Evolutionary conservation across 108 stramenopile species (phyloP), one percentile per base, ranked within the genome.

Genomic region (Ochromonas danica): DNA sequence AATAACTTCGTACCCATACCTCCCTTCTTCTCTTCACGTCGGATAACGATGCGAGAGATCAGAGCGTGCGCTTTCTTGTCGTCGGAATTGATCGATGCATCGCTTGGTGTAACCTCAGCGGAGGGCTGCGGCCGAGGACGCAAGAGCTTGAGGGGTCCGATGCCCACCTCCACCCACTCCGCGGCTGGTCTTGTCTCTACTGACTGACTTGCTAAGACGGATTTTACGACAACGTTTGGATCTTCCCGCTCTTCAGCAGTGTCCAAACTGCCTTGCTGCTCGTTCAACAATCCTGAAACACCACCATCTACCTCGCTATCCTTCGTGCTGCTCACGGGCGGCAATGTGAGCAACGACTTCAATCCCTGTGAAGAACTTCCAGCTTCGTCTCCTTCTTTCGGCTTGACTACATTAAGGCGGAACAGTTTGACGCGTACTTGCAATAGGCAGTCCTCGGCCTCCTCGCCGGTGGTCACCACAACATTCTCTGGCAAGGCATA

Each of bases 1-100:
- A 75, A 60, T 36, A 75, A 41, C 31, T 75, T 75, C 17, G 72
- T 75, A 35, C 72, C 72, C 14, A 75, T 14, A 14, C 72, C 72
- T 27, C 72, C 72, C 25, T 45, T 45, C 22, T 33, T 27, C 3
- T 60, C 72, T 75, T 75, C 72, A 3, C 72, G 36, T 33, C 72
- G 36, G 6, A 75, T 27, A n/a, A 75, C 72, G 6, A 75, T 41
- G 3, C 72, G 72, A n/a, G n/a, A n/a, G 6, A 3, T 33, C 17
- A 42, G 14, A 6, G 36, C 6, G n/a, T 75, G 43, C 3, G 14
- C 51, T 41, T 75, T 60, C 17, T 22, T 22, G 22, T 22, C 45
- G 22, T 51, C 22, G 22, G 45, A 51, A 51, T 51, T 22, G 22
- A 14, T 51, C 6, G 14, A 14, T 14, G 6, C 45, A 51, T 51